Evolutionary conservation across 495 filamentous ascomycete genomes (phyloP).

Genomic region (Talaromyces borbonicus): DNA sequence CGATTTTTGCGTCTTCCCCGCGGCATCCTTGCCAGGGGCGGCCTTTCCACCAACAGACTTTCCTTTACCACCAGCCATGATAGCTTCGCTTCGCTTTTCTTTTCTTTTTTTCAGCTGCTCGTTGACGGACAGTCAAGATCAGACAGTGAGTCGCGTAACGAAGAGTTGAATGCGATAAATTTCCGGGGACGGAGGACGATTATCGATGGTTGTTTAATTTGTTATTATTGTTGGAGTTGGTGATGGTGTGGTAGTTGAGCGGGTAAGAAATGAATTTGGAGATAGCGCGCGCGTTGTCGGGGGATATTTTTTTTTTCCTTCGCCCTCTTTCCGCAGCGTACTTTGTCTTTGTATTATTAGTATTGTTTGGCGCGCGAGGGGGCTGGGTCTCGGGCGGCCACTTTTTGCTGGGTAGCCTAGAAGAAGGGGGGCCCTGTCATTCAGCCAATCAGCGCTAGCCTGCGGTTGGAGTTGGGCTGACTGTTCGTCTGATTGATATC

Average conservation of each 20-base stretch:
- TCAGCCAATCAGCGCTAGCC: conserved; percentile 1
- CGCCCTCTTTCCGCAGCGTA: not conserved
- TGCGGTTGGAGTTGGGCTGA: no score
- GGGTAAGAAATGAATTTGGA: conserved; percentile 1
- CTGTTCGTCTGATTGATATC: no score
- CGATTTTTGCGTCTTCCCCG: conserved; percentile 88
- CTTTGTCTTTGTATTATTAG: not conserved
- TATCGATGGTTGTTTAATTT: no score
- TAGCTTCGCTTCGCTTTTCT: conserved; percentile 13
- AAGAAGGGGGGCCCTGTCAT: not conserved
- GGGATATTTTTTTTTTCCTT: conserved; percentile 1
- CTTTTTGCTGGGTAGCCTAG: no score
- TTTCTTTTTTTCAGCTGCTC: not conserved
- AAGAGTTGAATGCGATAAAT: not conserved
- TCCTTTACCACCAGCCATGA: conserved; percentile 83
- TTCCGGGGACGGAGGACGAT: conserved; percentile 12
- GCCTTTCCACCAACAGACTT: conserved; percentile 95
- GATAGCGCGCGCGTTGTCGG: conserved; percentile 31
- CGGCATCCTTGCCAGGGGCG: conserved; percentile 58
- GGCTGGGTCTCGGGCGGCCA: not conserved
- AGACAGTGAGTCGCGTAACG: not conserved
- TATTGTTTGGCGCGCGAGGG: not conserved
- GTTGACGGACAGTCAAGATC: not conserved
- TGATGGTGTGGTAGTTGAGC: conserved; percentile 12
- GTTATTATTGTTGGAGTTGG: no score